Evolutionary conservation across 257 asterid species (phyloP).

Genomic region (Solanum neorickii): DNA sequence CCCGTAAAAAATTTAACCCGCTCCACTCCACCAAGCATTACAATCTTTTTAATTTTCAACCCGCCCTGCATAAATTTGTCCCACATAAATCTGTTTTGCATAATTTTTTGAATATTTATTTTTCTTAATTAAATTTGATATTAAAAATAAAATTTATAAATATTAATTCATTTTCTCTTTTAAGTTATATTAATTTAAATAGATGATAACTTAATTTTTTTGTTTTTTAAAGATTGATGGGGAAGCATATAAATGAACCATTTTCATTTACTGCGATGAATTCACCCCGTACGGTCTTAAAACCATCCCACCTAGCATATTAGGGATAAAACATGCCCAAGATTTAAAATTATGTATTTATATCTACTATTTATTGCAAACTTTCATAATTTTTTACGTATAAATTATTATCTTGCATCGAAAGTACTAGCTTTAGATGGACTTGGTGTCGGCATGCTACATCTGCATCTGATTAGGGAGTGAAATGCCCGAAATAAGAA

Average conservation of each 20-base stretch:
- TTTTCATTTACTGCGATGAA: too few species aligned
- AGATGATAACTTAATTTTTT: too few species aligned
- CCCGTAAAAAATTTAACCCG: too few species aligned
- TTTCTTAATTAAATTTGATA: too few species aligned
- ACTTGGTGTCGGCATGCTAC: background rate
- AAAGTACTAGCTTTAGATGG: background rate
- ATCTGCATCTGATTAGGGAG: background rate
- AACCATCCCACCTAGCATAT: background rate
- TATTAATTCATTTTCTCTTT: too few species aligned
- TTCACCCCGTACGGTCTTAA: too few species aligned
- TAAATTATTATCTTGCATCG: background rate
- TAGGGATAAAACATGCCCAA: background rate
- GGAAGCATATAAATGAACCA: background rate
- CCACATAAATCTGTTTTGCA: too few species aligned
- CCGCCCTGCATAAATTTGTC: too few species aligned
- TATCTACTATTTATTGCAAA: background rate
- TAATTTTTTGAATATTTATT: too few species aligned
- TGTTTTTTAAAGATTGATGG: accelerated
- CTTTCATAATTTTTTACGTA: background rate
- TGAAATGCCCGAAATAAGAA: background rate
- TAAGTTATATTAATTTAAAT: background rate
- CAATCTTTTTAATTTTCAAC: too few species aligned
- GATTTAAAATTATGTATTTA: background rate
- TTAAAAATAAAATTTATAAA: too few species aligned
- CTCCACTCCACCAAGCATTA: too few species aligned